Base-by-base conservation (phyloP, 768 basidiomycete genomes). In the Tulasnella calospora region DNA sequence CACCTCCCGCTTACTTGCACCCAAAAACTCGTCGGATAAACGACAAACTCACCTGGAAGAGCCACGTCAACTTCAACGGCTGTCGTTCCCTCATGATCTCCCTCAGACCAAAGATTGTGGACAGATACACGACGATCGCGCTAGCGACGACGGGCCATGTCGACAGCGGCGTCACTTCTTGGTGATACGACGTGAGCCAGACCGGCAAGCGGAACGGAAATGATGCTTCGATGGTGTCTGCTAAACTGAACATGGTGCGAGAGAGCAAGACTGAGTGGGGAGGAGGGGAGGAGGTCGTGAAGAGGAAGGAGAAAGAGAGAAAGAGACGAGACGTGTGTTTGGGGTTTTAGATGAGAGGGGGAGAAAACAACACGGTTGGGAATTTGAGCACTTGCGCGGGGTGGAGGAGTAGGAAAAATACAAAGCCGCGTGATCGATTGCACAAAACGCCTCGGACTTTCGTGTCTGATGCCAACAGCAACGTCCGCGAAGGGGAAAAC, bases 21-120 rank as follows among this genome's bases (percentile, higher is more conserved):
- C 73, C 33, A 74, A 46, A 74, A 57, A 47, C 51, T 33, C 44
- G n/a, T n/a, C 41, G 17, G 73, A 41, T 27, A 33, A 41, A 36
- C 10, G 57, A 0, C 30, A 23, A 23, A 71, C 79, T 70, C 44
- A 89, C 83, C 85, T 95, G 94, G 86, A 98, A 98, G 78, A 95
- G 88, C 78, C 88, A 84, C 80, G 91, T 94, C 82, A 98, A 91
- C 85, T 91, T 92, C 82, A 88, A 87, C 12, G 95, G 88, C 82
- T 89, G 86, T 72, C 88, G 87, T 83, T 89, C 89, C 88, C 89
- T 93, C 96, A 98, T 98, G 82, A 93, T 83, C 81, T 90, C 90
- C 83, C 91, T 91, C 46, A 92, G 89, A 80, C 92, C 90, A 83
- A 98, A 99, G 83, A 99, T 91, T 86, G 92, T 86, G 85, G 89